Evolutionary conservation across 2,329 filamentous ascomycete genomes (phyloP).

Genomic region (Thelonectria rubi): DNA sequence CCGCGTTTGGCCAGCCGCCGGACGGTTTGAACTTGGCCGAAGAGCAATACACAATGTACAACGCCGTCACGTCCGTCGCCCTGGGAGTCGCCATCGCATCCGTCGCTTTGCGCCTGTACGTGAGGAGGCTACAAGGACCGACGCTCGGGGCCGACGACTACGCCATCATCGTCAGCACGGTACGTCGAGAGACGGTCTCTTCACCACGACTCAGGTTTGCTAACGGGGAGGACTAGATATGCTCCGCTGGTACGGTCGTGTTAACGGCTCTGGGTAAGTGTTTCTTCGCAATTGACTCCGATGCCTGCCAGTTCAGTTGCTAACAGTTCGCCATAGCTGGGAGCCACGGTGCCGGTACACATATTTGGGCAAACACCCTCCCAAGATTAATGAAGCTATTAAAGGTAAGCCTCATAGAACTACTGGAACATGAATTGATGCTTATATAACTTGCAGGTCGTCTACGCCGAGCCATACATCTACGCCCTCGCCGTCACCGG

Average conservation of each 20-base stretch:
- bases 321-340: slow-evolving; percentile 12
- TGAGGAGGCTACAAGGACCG: slow-evolving; percentile 17
- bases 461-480: slow-evolving; percentile 17
- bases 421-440: too few relatives aligned
- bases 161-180: slow-evolving; percentile 19
- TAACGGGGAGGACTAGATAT: slow-evolving; percentile 9
- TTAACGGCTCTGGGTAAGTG: slow-evolving; percentile 7
- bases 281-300: neutral
- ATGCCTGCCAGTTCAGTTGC: neutral
- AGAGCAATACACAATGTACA: slow-evolving; percentile 2
- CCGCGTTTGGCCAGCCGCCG: slow-evolving; percentile 17
- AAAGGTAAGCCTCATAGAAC: slow-evolving; percentile 6
- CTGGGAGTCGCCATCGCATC: slow-evolving; percentile 16
- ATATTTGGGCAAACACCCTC: slow-evolving; percentile 18
- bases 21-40: slow-evolving; percentile 12
- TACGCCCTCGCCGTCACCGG: slow-evolving; percentile 20
- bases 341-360: slow-evolving; percentile 18
- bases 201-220: too few relatives aligned
- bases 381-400: slow-evolving; percentile 11
- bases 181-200: slow-evolving; percentile 1
- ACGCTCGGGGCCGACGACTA: slow-evolving; percentile 22
- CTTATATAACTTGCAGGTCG: slow-evolving; percentile 8
- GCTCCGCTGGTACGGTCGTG: slow-evolving; percentile 10
- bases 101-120: slow-evolving; percentile 20
- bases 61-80: slow-evolving; percentile 7